Conservation (phyloP, 2,329 filamentous ascomycete species). For the Teratosphaeria zuluensis region DNA sequence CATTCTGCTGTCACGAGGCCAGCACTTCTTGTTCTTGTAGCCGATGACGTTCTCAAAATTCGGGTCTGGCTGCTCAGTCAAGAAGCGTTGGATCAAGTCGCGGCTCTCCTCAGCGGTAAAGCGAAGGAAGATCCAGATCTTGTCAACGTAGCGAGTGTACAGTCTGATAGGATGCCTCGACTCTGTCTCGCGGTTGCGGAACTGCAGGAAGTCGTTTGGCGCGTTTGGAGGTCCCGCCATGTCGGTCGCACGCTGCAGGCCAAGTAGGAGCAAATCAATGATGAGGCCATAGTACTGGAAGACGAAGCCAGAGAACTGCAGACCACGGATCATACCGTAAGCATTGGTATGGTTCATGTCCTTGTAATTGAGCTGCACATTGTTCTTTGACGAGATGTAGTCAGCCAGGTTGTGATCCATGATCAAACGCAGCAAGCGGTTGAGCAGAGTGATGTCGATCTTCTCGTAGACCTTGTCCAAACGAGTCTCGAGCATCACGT, state of each 20-base stretch:
- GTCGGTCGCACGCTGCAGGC: conserved; percentile 91
- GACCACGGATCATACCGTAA: conserved; percentile 93
- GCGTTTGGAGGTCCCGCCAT: conserved; percentile 89
- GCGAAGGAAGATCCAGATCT: conserved; percentile 94
- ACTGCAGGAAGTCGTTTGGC: conserved; percentile 96
- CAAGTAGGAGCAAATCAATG: conserved; percentile 82
- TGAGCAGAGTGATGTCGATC: conserved; percentile 91
- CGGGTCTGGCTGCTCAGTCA: conserved; percentile 95
- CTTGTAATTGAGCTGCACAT: conserved; percentile 97
- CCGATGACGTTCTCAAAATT: conserved; percentile 99
- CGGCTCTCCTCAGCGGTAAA: conserved; percentile 91
- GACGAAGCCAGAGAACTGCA: conserved; percentile 97
- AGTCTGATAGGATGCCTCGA: conserved; percentile 88
- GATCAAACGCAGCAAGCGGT: conserved; percentile 82
- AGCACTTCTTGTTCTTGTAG: conserved; percentile 99
- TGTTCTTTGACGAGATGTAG: conserved; percentile 99
- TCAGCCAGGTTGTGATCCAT: conserved; percentile 99
- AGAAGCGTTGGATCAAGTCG: conserved; percentile 91
- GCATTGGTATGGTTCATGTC: conserved; percentile 99
- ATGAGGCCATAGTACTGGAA: conserved; percentile 98
- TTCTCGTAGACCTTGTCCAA: conserved; percentile 99
- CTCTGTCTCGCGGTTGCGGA: conserved; percentile 86
- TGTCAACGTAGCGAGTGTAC: conserved; percentile 97
- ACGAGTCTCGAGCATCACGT: conserved; percentile 97
- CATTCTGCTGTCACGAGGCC: conserved; percentile 96